Base-by-base conservation (phyloP, 352 stramenopile species). In the Phytophthora podocarpi region DNA sequence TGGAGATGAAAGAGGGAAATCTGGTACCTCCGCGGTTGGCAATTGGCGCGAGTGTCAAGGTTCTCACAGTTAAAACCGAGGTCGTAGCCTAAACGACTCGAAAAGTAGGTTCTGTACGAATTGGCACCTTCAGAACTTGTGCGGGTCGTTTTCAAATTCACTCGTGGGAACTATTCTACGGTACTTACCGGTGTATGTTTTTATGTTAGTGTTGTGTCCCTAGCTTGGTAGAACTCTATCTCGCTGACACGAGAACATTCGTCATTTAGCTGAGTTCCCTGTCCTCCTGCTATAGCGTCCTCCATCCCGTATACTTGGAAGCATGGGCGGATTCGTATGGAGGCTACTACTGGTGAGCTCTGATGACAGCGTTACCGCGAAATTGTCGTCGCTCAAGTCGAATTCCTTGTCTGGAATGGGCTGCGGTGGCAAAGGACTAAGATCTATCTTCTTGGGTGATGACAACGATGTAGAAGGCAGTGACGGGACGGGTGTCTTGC, bases 21-120 rank as follows among this genome's bases (percentile, higher is more conserved):
- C 13, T 11, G 20, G 45, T 59, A 6, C 18, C 57, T 12, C 70
- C 68, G 10, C 34, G 32, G 2, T 45, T 94, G 46, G 52, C 62
- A 3, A 48, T 91, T 28, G 85, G 82, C 10, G 74, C 72, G 3
- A 40, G 51, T 5, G 78, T 87, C 8, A 84, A 89, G 30, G 72
- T 94, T 9, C 67, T 94, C 10, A 91, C 82, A 27, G 69, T 88
- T 12, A 92, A 92, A 67, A 66, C 47, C 5, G 70, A 80, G 15
- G 32, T 92, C 1, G 76, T 77, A 39, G 78, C 80, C 7, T 92
- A 45, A 78, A 41, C 34, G n/a, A n/a, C n/a, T n/a, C n/a, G n/a
- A n/a, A n/a, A n/a, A n/a, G n/a, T n/a, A n/a, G n/a, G n/a, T n/a
- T n/a, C n/a, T n/a, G n/a, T n/a, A n/a, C n/a, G n/a, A n/a, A n/a